These are phyloP conservation scores for Lablab purpureus DNA, from an alignment of 306 rosid species.

Conservation along the genomic window DNA sequence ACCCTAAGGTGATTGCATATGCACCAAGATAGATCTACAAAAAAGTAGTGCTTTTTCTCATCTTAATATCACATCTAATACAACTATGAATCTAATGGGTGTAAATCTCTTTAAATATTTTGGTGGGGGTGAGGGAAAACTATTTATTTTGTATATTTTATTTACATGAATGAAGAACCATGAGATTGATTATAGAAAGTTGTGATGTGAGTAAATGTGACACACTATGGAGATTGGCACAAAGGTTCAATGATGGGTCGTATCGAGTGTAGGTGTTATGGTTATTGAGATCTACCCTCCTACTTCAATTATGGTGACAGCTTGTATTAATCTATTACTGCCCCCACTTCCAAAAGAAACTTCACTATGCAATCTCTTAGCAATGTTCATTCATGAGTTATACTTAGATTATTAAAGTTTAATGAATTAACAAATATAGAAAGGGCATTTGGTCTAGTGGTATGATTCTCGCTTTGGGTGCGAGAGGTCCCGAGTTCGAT, in stretches of 20 bases:
- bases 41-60: background rate
- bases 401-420: accelerated
- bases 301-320: slow-evolving; percentile 53
- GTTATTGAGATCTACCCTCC: slow-evolving; percentile 36
- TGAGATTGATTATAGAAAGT: slow-evolving; percentile 9
- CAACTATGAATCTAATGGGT: slow-evolving; percentile 18
- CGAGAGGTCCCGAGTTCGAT: slow-evolving; percentile 56
- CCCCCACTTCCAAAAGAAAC: slow-evolving; percentile 25
- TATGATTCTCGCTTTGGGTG: slow-evolving; percentile 53
- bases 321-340: slow-evolving; percentile 36
- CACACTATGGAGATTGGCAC: slow-evolving; percentile 4
- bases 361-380: background rate
- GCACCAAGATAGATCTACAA: slow-evolving; percentile 36
- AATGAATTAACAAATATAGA: accelerated
- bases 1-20: background rate
- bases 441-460: slow-evolving; percentile 49
- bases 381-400: background rate
- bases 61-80: background rate
- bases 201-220: slow-evolving; percentile 27
- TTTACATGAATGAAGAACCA: slow-evolving; percentile 9
- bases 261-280: slow-evolving; percentile 30
- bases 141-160: background rate
- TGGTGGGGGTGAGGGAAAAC: background rate
- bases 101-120: slow-evolving; percentile 4
- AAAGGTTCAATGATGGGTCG: slow-evolving; percentile 41